Base-by-base conservation (phyloP, 164 flowering plant genomes). In the Piper betle region DNA sequence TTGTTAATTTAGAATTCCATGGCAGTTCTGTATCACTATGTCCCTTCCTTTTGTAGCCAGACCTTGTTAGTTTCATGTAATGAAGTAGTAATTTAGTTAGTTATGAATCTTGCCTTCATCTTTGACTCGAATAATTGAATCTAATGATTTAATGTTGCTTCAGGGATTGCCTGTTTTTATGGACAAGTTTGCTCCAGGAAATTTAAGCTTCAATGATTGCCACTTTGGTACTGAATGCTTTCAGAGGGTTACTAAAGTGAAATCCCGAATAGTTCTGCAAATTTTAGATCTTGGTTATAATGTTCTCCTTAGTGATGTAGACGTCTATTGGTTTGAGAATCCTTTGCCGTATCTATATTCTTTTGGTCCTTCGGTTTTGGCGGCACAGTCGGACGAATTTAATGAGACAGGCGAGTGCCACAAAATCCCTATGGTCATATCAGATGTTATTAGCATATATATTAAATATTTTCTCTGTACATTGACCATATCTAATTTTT, bases 191-290 rank as follows among this genome's bases (percentile, higher is more conserved):
- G 83, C 94, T 66, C 94, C 96, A 38, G 71, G 70, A 39, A 73
- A 82, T 64, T 82, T 84, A 64, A 93, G 94, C 81, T 90, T 80
- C 66, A 72, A 88, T 64, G 79, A 86, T 64, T 93, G 98, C 73
- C 98, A 93, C 71, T 93, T 90, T 66, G 98, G 98, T 62, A 86
- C 96, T 39, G 77, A 79, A 64, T 93, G 99, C 85, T 93, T 93
- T 74, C 92, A 85, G 77, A 87, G 77, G 72, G 99, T 93, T 58
- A 88, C 97, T 43, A 93, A 93, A 75, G 88, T 80, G 62, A 93
- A 93, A 69, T 93, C 99, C 46, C 80, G 94, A 69, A 63, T 86
- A 66, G 98, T 93, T 64, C 66, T 87, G 79, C 81, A 78, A 80
- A 87, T 90, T 68, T 70, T 90, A 69, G 84, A 81, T 82, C 74